A percentile compares a stretch with the other conserved stretches of the same genome.
phyloP scores from a whole-genome alignment of 306 rosid species.

The Mimosa bimucronata region DNA sequence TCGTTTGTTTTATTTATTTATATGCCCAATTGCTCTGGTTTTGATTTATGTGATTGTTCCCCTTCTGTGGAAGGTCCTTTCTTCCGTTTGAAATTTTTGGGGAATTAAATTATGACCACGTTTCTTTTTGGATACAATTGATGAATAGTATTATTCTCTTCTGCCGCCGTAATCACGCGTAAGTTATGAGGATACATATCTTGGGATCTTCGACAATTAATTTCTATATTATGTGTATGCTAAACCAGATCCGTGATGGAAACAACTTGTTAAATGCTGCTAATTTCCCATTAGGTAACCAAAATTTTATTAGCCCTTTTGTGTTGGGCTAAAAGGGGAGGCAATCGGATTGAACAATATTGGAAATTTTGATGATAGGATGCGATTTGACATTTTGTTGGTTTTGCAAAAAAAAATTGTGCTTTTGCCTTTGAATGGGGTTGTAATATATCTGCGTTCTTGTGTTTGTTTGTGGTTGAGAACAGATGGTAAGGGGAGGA shows the following conservation, averaged over 20 bases:
- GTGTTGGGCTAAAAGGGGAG: conserved; percentile 28
- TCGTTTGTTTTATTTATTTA: background rate
- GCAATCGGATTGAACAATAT: conserved; percentile 30
- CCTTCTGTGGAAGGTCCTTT: background rate
- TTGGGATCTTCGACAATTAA: conserved; percentile 35
- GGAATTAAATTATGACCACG: conserved; percentile 10
- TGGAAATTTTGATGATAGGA: conserved; percentile 10
- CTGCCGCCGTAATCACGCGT: conserved; percentile 8
- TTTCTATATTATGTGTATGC: conserved; percentile 25
- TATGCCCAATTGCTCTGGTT: conserved; percentile 19
- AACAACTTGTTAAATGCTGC: conserved; percentile 36
- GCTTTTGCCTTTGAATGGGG: conserved; percentile 31
- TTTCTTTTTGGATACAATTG: conserved; percentile 19
- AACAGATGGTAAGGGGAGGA: conserved; percentile 92
- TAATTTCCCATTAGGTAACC: conserved; percentile 26
- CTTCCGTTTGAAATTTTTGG: conserved; percentile 10
- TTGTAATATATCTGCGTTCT: conserved; percentile 42
- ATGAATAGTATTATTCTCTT: conserved; percentile 18
- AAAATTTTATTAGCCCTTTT: conserved; percentile 36
- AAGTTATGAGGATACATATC: conserved; percentile 39
- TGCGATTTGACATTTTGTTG: conserved; percentile 32
- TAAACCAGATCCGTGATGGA: conserved; percentile 55
- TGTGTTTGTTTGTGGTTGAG: conserved; percentile 42
- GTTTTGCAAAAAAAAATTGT: conserved; percentile 15
- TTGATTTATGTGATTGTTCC: conserved; percentile 17